Base-by-base conservation (phyloP, 306 rosid species). In the Fragaria vesca region DNA sequence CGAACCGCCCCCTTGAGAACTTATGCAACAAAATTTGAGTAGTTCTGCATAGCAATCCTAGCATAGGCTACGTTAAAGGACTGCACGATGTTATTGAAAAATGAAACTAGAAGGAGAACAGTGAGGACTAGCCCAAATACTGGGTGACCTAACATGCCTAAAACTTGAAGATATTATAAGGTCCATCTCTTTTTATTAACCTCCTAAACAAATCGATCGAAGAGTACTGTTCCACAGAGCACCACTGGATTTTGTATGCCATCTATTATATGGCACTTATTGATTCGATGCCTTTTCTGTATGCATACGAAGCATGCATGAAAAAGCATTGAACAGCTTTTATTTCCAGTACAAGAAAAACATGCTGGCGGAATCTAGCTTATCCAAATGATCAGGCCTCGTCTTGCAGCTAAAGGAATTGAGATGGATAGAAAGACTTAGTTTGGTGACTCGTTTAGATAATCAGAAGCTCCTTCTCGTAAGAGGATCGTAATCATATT, bases 401-500 rank as follows among this genome's bases (percentile, higher is more conserved):
- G 76, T 79, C 77, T 84, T 75, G 81, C 76, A 52, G 78, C 78
- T 60, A 51, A 40, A 74, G 72, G 70, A 66, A 66, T 43, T 9
- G 66, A 66, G 73, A 65, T 16, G 10, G 81, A 61, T 66, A 76
- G 66, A 61, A 54, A 3, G 66, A 30, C 8, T 80, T 81, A 76
- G 51, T 57, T 16, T 66, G 11, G 45, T 42, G 58, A n/a, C 26
- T 55, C 26, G 26, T 6, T 77, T 58, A 72, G 47, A 66, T 66
- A 71, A 78, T 85, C 77, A 88, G 80, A 69, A 43, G 78, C 80
- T 83, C 47, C 77, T 79, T 40, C 76, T 62, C 85, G 65, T 74
- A 36, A 67, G 87, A 83, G 97, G 94, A 76, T 94, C 97, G 60
- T 84, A 84, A 73, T 92, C 97, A 82, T 87, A 92, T 73, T 75